These are phyloP conservation scores for Entoloma clypeatum DNA, from an alignment of 1,284 basidiomycete species.

Conservation along the genomic window DNA sequence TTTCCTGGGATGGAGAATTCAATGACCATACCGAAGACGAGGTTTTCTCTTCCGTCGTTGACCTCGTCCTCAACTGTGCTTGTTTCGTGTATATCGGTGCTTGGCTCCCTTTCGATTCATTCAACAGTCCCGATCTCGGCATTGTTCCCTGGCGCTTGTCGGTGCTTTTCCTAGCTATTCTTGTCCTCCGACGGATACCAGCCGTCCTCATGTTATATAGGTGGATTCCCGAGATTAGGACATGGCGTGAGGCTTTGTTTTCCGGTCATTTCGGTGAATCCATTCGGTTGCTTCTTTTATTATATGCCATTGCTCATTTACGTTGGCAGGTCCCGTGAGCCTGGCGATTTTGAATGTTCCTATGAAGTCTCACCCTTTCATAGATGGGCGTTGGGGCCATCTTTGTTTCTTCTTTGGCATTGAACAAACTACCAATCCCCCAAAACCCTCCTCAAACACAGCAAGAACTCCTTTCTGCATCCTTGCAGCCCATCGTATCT, in stretches of 20 bases:
- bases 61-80: conserved; percentile 79
- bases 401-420: conserved; percentile 80
- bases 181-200: conserved; percentile 76
- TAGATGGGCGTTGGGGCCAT: conserved; percentile 82
- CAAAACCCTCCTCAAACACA: conserved; percentile 56
- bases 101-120: conserved; percentile 77
- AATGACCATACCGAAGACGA: conserved; percentile 81
- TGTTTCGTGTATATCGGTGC: conserved; percentile 92
- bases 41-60: conserved; percentile 87
- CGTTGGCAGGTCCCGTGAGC: conserved; percentile 50
- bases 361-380: conserved; percentile 1
- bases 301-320: conserved; percentile 5
- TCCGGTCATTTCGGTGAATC: conserved; percentile 80
- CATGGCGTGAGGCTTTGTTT: conserved; percentile 79
- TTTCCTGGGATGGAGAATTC: conserved; percentile 95
- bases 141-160: conserved; percentile 75
- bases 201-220: conserved; percentile 69
- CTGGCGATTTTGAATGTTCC: neutral
- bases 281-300: conserved; percentile 10
- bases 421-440: conserved; percentile 62
- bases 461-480: conserved; percentile 65
- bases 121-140: conserved; percentile 58
- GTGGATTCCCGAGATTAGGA: conserved; percentile 81
- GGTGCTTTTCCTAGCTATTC: conserved; percentile 61
- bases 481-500: conserved; percentile 75